These are phyloP conservation scores for Plasmodium adleri DNA, from an alignment of 169 alveolate species.

Conservation along the genomic window DNA sequence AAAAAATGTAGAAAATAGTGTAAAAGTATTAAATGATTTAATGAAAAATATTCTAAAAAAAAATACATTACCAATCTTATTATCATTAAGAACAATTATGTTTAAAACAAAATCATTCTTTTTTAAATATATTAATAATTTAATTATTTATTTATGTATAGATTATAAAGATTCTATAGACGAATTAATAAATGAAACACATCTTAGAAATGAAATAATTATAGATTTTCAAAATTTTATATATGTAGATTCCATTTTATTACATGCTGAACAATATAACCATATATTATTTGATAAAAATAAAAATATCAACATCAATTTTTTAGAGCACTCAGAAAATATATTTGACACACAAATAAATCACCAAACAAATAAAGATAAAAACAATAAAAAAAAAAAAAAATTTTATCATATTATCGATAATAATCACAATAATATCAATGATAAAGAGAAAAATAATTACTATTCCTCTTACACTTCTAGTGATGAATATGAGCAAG, in stretches of 20 bases:
- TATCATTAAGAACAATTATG: slow-evolving; percentile 53
- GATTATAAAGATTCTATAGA: slow-evolving; percentile 56
- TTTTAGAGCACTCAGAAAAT: slow-evolving; percentile 31
- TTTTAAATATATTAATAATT: slow-evolving; percentile 39
- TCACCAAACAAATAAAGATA: neutral
- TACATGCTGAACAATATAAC: slow-evolving; percentile 22
- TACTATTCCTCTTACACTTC: slow-evolving; percentile 6
- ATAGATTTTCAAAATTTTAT: slow-evolving; percentile 39
- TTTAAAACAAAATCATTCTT: slow-evolving; percentile 49
- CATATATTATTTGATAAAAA: slow-evolving; percentile 3
- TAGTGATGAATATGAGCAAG: slow-evolving; percentile 49
- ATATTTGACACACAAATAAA: neutral
- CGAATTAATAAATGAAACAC: slow-evolving; percentile 33
- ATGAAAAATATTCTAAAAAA: slow-evolving; percentile 74
- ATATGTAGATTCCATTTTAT: slow-evolving; percentile 20
- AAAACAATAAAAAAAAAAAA: slow-evolving; percentile 3
- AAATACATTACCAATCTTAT: slow-evolving; percentile 55
- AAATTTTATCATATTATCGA: neutral
- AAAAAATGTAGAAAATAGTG: slow-evolving; percentile 72
- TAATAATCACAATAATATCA: neutral
- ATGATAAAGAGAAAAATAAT: neutral
- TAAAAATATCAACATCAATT: slow-evolving; percentile 27
- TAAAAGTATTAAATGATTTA: slow-evolving; percentile 52
- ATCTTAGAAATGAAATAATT: slow-evolving; percentile 26
- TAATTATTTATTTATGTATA: slow-evolving; percentile 47